phyloP scores from a whole-genome alignment of 306 rosid genomes.

The Medicago ruthenica region DNA sequence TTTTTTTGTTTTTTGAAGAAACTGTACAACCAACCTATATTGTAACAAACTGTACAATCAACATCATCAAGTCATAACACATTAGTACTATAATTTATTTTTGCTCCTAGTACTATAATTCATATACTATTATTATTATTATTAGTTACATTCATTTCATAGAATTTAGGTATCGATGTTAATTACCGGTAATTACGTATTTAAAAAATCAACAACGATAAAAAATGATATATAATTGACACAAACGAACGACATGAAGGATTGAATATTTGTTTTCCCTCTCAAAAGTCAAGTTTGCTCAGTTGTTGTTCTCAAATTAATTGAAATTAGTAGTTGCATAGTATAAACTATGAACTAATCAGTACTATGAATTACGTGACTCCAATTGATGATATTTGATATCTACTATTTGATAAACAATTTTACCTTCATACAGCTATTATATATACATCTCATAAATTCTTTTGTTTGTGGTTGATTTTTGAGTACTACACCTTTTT shows the following conservation, averaged over 20 bases:
- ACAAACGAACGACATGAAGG: background rate
- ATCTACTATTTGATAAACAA: background rate
- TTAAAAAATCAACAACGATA: background rate
- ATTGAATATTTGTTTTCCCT: background rate
- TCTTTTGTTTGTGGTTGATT: background rate
- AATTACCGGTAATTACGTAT: background rate
- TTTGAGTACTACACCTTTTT: background rate
- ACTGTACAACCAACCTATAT: background rate
- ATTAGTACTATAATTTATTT: background rate
- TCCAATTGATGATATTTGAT: background rate
- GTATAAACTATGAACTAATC: background rate
- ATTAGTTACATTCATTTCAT: background rate
- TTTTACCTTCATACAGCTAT: background rate
- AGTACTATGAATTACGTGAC: background rate
- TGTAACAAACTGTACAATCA: background rate
- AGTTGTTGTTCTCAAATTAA: background rate
- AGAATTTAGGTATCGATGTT: background rate
- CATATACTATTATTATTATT: background rate
- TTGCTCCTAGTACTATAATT: background rate
- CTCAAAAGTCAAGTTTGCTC: conserved; percentile 1
- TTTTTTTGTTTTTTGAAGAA: no score
- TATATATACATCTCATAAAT: background rate
- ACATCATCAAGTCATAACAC: background rate
- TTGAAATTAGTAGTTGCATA: background rate
- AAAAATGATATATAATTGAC: background rate